These are phyloP conservation scores for Scytalidium lignicola DNA, from an alignment of 2,329 filamentous ascomycete species.

Conservation along the genomic window DNA sequence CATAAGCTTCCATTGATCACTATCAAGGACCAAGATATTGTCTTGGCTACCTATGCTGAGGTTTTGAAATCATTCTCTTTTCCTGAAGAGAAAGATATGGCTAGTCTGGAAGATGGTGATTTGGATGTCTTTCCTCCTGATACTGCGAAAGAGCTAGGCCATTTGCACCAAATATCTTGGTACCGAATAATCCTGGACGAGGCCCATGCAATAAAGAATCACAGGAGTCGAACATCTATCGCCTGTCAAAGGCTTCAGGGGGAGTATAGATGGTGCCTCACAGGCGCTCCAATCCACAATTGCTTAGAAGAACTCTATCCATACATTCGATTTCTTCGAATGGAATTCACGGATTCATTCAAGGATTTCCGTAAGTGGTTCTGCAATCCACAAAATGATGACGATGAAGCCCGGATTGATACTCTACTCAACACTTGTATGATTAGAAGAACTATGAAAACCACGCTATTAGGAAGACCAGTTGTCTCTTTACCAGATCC, in stretches of 20 bases:
- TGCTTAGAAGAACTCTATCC: conserved; percentile 26
- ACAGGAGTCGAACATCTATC: conserved; percentile 32
- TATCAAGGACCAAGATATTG: conserved; percentile 21
- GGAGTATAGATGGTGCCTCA: conserved; percentile 27
- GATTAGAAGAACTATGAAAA: conserved; percentile 49
- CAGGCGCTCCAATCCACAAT: conserved; percentile 26
- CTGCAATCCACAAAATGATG: conserved; percentile 19
- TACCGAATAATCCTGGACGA: conserved; percentile 53
- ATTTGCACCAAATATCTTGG: conserved; percentile 36
- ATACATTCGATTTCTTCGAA: conserved; percentile 25
- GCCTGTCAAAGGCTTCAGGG: conserved; percentile 34
- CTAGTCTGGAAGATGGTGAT: conserved; percentile 18
- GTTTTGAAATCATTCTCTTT: conserved; percentile 64
- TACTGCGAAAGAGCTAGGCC: conserved; percentile 23
- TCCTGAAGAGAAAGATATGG: conserved; percentile 65
- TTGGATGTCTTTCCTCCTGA: neutral
- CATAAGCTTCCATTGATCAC: conserved; percentile 4
- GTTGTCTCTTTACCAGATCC: conserved; percentile 50
- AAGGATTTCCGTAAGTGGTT: conserved; percentile 21
- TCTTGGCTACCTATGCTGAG: conserved; percentile 22
- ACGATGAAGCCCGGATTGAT: conserved; percentile 16
- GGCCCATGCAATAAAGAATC: conserved; percentile 51
- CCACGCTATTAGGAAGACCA: conserved; percentile 45
- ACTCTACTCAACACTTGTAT: conserved; percentile 35
- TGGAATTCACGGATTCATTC: neutral